Evolutionary conservation across 2,329 filamentous ascomycete genomes (phyloP).

Genomic region (Aspergillus luchuensis): DNA sequence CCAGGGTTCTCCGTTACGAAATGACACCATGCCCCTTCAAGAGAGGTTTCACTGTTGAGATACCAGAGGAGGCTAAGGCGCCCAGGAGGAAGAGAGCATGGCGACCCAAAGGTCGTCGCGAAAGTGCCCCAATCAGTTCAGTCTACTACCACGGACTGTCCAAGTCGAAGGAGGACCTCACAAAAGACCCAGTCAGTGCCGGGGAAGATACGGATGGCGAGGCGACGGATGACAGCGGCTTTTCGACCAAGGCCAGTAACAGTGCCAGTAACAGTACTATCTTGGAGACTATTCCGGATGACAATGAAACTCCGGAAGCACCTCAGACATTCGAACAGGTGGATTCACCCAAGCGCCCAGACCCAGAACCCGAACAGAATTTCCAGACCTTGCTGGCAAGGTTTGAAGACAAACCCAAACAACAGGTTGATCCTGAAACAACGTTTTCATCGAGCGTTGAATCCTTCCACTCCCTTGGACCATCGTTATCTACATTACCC

Average conservation of each 20-base stretch:
- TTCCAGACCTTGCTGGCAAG: slow-evolving; percentile 43
- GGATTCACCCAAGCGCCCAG: slow-evolving; percentile 23
- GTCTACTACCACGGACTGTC: slow-evolving; percentile 19
- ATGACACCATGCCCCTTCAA: slow-evolving; percentile 85
- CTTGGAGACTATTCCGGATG: slow-evolving; percentile 28
- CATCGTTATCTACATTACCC: slow-evolving; percentile 24
- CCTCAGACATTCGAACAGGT: slow-evolving; percentile 13
- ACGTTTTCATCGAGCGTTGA: slow-evolving; percentile 42
- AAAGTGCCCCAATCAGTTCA: slow-evolving; percentile 26
- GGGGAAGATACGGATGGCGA: slow-evolving; percentile 38
- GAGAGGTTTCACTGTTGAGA: slow-evolving; percentile 70
- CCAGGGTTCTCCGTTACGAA: slow-evolving; percentile 78
- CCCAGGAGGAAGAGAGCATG: slow-evolving; percentile 69
- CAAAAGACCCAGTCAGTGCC: slow-evolving; percentile 29
- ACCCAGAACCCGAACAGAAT: slow-evolving; percentile 34
- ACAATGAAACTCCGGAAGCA: slow-evolving; percentile 18
- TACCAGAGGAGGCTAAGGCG: slow-evolving; percentile 68
- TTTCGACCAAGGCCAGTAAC: slow-evolving; percentile 28
- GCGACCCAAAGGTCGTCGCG: slow-evolving; percentile 60
- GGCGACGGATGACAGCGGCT: slow-evolving; percentile 34
- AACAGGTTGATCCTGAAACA: slow-evolving; percentile 29
- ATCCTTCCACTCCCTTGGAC: slow-evolving; percentile 47
- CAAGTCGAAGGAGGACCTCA: slow-evolving; percentile 19
- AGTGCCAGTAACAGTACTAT: slow-evolving; percentile 27
- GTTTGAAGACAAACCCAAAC: slow-evolving; percentile 37